Evolutionary conservation across 345 rosid genomes (phyloP).

Genomic region (Triadica sebifera): DNA sequence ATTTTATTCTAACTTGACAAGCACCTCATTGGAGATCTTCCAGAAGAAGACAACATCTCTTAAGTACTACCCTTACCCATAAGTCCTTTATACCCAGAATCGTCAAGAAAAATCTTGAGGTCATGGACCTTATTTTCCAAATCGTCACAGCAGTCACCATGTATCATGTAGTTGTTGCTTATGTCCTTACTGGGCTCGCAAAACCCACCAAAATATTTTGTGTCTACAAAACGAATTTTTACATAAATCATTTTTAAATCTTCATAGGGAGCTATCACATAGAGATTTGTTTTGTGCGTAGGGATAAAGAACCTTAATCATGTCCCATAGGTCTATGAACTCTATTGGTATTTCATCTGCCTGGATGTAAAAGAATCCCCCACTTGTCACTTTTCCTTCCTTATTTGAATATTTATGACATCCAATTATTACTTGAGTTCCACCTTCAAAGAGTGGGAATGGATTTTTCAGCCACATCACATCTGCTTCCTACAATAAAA

Average conservation of each 20-base stretch:
- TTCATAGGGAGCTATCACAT: conserved; percentile 8
- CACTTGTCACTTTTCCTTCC: conserved; percentile 16
- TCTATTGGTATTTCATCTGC: conserved; percentile 18
- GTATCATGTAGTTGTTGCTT: conserved; percentile 31
- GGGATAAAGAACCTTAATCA: conserved; percentile 29
- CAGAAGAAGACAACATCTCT: background rate
- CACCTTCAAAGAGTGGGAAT: conserved; percentile 9
- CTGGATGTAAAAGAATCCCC: conserved; percentile 36
- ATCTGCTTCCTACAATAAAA: conserved; percentile 46
- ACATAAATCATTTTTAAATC: background rate
- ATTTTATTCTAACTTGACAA: background rate
- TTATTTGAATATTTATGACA: conserved; percentile 25
- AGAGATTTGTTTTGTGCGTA: conserved; percentile 11
- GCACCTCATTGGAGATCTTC: conserved; percentile 22
- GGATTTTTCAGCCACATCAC: conserved; percentile 64
- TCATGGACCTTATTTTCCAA: conserved; percentile 39
- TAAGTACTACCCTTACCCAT: background rate
- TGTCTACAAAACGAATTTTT: conserved; percentile 4
- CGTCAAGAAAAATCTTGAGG: conserved; percentile 39
- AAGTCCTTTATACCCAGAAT: conserved; percentile 26
- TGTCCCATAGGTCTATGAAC: conserved; percentile 21
- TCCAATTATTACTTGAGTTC: conserved; percentile 22
- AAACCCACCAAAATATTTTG: conserved; percentile 21
- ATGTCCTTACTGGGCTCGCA: conserved; percentile 27
- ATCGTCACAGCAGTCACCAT: conserved; percentile 42